A percentile compares a stretch with the other conserved stretches of the same genome.
Evolutionary conservation across 306 rosid species (phyloP).

Genomic region (Casuarina cunninghamiana): DNA sequence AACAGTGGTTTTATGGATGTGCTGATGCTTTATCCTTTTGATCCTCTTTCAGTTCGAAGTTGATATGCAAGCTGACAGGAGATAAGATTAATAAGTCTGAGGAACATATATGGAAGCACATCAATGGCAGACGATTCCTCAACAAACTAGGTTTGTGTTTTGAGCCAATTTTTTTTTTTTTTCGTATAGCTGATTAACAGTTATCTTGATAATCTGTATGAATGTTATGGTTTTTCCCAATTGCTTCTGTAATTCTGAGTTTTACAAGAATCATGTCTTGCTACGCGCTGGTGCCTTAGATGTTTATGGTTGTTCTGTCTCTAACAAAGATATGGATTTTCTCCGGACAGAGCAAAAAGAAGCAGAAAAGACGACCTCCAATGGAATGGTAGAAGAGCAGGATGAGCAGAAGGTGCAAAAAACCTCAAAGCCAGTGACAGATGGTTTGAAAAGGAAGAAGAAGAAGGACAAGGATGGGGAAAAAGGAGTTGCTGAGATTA

Average conservation of each 20-base stretch:
- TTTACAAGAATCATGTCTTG: neutral
- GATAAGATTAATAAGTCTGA: slow-evolving; percentile 84
- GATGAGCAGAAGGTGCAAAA: slow-evolving; percentile 35
- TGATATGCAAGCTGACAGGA: slow-evolving; percentile 83
- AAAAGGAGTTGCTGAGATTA: slow-evolving; percentile 44
- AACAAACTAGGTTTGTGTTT: slow-evolving; percentile 75
- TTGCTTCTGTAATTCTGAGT: neutral
- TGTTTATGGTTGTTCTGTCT: neutral
- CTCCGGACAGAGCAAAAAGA: slow-evolving; percentile 66
- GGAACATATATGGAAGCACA: slow-evolving; percentile 98
- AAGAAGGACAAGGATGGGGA: slow-evolving; percentile 32
- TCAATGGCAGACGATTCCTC: slow-evolving; percentile 85
- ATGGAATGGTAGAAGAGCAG: slow-evolving; percentile 43
- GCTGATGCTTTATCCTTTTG: slow-evolving; percentile 2
- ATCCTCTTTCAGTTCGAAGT: slow-evolving; percentile 60
- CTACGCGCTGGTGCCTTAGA: neutral
- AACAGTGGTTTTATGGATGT: neutral
- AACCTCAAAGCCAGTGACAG: slow-evolving; percentile 27
- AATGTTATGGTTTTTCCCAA: neutral
- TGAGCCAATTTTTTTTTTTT: neutral
- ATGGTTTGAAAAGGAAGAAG: slow-evolving; percentile 43
- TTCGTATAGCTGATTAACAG: slow-evolving; percentile 3
- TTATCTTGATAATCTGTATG: neutral
- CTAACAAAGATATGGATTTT: slow-evolving; percentile 5
- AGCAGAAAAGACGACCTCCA: slow-evolving; percentile 35